phyloP scores from a whole-genome alignment of 2,329 filamentous ascomycete species.

The Ustilaginoidea virens region DNA sequence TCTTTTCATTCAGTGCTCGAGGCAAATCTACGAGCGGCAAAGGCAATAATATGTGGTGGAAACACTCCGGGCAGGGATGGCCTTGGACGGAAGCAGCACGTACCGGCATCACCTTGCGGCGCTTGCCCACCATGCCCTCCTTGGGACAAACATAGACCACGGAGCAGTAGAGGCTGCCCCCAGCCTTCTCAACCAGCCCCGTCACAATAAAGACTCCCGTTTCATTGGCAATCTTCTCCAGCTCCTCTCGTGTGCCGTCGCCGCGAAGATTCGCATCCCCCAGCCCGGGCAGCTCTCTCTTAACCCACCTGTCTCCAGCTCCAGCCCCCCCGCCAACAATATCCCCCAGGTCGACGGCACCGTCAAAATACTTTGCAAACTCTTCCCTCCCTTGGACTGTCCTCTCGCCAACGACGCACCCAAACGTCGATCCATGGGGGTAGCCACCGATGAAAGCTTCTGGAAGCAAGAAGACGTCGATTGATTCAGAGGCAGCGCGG shows the following conservation, averaged over 20 bases:
- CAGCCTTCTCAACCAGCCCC: conserved; percentile 65
- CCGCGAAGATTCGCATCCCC: conserved; percentile 26
- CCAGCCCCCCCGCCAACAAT: conserved; percentile 47
- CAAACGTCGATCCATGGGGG: conserved; percentile 67
- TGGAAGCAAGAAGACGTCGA: conserved; percentile 70
- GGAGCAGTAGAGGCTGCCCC: conserved; percentile 71
- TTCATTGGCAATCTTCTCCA: conserved; percentile 62
- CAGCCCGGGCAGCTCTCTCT: conserved; percentile 30
- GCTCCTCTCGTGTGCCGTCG: conserved; percentile 56
- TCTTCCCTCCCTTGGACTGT: conserved; percentile 59
- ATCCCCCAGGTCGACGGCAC: conserved; percentile 72
- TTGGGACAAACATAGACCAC: conserved; percentile 69
- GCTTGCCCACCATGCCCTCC: conserved; percentile 62
- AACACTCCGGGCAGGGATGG: too few species aligned
- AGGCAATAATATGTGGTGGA: not conserved
- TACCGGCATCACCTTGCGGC: conserved; percentile 83
- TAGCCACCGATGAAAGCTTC: conserved; percentile 90
- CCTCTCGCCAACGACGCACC: conserved; percentile 56
- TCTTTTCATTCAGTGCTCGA: not conserved
- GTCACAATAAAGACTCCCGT: conserved; percentile 72
- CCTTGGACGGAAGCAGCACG: conserved; percentile 16
- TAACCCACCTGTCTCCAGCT: conserved; percentile 57
- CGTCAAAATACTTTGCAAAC: conserved; percentile 65
- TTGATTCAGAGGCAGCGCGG: conserved; percentile 37
- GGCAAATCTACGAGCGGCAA: not conserved